These are phyloP conservation scores for Hypoxylon sp. DNA, from an alignment of 2,329 filamentous ascomycete species.

Conservation along the genomic window DNA sequence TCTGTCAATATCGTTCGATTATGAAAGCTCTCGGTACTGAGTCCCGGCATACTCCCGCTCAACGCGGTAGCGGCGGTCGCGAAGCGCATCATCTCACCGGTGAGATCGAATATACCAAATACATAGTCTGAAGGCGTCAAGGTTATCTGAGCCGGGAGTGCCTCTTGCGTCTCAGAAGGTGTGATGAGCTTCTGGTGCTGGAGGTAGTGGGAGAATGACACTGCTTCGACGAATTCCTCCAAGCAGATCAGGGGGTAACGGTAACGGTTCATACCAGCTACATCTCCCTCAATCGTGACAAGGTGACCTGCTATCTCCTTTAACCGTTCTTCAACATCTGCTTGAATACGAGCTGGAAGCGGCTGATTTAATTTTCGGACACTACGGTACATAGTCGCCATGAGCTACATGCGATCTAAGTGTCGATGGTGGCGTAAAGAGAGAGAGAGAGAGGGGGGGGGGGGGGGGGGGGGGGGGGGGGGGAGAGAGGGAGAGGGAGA, in stretches of 20 bases:
- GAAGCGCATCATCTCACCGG: slow-evolving; percentile 97
- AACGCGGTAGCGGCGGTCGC: slow-evolving; percentile 90
- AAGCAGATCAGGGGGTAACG: slow-evolving; percentile 91
- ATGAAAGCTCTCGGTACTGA: slow-evolving; percentile 49
- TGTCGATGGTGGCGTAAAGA: background rate
- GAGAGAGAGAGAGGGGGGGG: too few relatives aligned
- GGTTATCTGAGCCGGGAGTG: slow-evolving; percentile 68
- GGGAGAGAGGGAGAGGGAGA: too few relatives aligned
- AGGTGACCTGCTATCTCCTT: slow-evolving; percentile 80
- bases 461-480: too few relatives aligned
- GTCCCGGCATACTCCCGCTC: slow-evolving; percentile 67
- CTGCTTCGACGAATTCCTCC: slow-evolving; percentile 94
- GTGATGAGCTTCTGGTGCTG: slow-evolving; percentile 81
- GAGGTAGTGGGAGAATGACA: slow-evolving; percentile 91
- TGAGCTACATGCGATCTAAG: slow-evolving; percentile 1
- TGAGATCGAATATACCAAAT: slow-evolving; percentile 92
- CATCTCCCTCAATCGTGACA: slow-evolving; percentile 76
- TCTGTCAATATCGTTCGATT: slow-evolving; percentile 79
- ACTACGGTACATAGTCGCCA: slow-evolving; percentile 61
- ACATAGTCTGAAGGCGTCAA: slow-evolving; percentile 89
- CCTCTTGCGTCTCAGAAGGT: slow-evolving; percentile 70
- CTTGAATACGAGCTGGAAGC: slow-evolving; percentile 77
- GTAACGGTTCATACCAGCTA: slow-evolving; percentile 83
- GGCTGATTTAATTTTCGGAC: slow-evolving; percentile 74
- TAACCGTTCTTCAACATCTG: slow-evolving; percentile 79